Conservation (phyloP, 257 asterid species). For the Ehretia macrophylla region DNA sequence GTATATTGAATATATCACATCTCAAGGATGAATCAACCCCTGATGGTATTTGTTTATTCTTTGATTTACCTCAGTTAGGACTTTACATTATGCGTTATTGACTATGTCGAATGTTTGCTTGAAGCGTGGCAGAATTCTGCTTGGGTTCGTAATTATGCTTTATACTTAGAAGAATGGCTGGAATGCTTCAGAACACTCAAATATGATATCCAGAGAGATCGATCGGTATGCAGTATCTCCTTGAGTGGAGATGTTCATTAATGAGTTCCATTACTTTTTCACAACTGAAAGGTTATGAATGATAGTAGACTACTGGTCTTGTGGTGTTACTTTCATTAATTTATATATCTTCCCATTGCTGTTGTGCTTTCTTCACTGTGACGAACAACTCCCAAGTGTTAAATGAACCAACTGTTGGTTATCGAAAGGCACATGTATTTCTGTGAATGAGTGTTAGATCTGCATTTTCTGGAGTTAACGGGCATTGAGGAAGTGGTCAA, state of each 20-base stretch:
- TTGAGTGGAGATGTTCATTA: background rate
- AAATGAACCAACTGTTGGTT: too few species aligned
- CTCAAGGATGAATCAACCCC: conserved; percentile 75
- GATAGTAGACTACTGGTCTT: background rate
- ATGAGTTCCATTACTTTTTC: background rate
- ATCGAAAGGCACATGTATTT: too few species aligned
- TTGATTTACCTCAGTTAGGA: conserved; percentile 5
- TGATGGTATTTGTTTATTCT: conserved; percentile 35
- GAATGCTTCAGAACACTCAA: conserved; percentile 60
- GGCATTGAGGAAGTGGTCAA: too few species aligned
- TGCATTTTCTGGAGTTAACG: too few species aligned
- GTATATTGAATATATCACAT: conserved; percentile 52
- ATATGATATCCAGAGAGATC: conserved; percentile 64
- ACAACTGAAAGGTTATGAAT: background rate
- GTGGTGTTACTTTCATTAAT: too few species aligned
- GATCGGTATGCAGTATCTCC: conserved; percentile 34
- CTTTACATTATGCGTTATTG: conserved; percentile 16
- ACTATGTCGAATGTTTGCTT: conserved; percentile 23
- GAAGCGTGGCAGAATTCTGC: conserved; percentile 72
- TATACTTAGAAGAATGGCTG: conserved; percentile 71
- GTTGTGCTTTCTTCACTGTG: too few species aligned
- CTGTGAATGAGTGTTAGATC: too few species aligned
- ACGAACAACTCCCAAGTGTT: too few species aligned
- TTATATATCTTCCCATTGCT: too few species aligned
- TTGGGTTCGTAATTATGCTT: conserved; percentile 67